These are phyloP conservation scores for Wickerhamiella australiensis DNA, from an alignment of 805 yeast species.

Conservation along the genomic window DNA sequence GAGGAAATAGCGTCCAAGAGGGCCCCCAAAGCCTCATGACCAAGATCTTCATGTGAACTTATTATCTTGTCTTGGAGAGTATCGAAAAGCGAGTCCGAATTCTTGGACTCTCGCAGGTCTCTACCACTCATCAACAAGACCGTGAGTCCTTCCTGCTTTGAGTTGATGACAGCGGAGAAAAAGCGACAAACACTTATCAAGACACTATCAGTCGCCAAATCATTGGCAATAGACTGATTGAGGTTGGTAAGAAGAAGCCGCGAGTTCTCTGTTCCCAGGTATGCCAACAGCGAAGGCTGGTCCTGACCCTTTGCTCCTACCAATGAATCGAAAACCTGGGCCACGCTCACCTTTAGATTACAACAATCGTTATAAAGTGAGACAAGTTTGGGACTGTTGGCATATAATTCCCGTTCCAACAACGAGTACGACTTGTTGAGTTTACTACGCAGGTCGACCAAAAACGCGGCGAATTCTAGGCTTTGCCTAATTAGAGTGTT, in stretches of 20 bases:
- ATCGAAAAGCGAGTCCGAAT: constrained; percentile 20
- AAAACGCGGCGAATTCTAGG: constrained; percentile 43
- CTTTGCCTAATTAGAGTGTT: constrained; percentile 39
- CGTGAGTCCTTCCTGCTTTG: constrained; percentile 31
- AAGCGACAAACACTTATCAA: constrained; percentile 12
- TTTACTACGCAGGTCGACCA: constrained; percentile 46
- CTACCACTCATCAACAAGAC: constrained; percentile 28
- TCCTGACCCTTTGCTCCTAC: constrained; percentile 29
- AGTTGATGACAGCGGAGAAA: constrained; percentile 10
- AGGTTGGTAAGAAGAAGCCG: constrained; percentile 48
- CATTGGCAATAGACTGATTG: constrained; percentile 45
- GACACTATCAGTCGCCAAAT: constrained; percentile 21
- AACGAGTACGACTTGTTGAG: constrained; percentile 43
- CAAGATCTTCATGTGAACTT: background rate
- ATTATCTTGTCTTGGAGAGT: constrained; percentile 22
- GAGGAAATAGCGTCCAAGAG: constrained; percentile 16
- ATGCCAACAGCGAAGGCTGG: constrained; percentile 71
- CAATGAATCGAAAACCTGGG: constrained; percentile 41
- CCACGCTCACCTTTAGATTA: constrained; percentile 38
- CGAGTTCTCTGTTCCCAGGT: constrained; percentile 57
- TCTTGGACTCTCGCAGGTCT: constrained; percentile 20
- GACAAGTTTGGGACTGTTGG: constrained; percentile 44
- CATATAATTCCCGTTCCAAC: constrained; percentile 51
- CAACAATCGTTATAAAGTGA: constrained; percentile 42
- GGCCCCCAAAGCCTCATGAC: constrained; percentile 11